Base-by-base conservation (phyloP, 768 basidiomycete genomes). In the Amylocystis lapponica region DNA sequence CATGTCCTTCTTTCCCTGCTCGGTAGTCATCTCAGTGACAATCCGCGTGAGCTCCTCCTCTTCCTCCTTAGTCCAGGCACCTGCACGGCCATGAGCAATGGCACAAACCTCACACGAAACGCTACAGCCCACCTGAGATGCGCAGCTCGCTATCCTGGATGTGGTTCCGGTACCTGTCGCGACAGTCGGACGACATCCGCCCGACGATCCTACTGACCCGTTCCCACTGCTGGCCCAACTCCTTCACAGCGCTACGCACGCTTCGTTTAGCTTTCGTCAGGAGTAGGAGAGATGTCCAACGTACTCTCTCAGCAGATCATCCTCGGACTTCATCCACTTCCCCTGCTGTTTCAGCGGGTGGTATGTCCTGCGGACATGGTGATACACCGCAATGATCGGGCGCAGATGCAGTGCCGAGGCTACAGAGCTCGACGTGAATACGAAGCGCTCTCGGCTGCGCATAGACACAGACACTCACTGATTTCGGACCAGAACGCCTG, bases 131-230 rank as follows among this genome's bases (percentile, higher is more conserved):
- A n/a, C 86, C 87, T 39, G 65, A 66, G 6, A 72, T 56, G n/a
- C 85, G 78, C 11, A 74, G 67, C 19, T 82, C 81, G 13, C 78
- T 74, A 50, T 83, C 75, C 16, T 78, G 70, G 22, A 92, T 74
- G 52, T 92, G 85, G 58, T 92, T 92, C 40, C 89, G 81, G 62
- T 82, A 91, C 42, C 89, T 75, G 62, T 92, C 89, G 9, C 89
- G 75, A 61, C 89, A 92, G 58, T 92, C 89, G 3, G 80, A 69
- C 14, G 84, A 78, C 74, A 78, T 81, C 32, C 89, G 73, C 20
- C 85, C 85, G 5, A 92, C 86, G 16, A 70, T 59, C 32, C 64
- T 64, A 55, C 83, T 79, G 33, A 92, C 74, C 54, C 81, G 84
- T 63, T 87, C 83, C 89, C 89, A 92, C 55, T 80, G 76, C 49